phyloP scores from a whole-genome alignment of 768 basidiomycete genomes.

The Fistulinella prunicolor region DNA sequence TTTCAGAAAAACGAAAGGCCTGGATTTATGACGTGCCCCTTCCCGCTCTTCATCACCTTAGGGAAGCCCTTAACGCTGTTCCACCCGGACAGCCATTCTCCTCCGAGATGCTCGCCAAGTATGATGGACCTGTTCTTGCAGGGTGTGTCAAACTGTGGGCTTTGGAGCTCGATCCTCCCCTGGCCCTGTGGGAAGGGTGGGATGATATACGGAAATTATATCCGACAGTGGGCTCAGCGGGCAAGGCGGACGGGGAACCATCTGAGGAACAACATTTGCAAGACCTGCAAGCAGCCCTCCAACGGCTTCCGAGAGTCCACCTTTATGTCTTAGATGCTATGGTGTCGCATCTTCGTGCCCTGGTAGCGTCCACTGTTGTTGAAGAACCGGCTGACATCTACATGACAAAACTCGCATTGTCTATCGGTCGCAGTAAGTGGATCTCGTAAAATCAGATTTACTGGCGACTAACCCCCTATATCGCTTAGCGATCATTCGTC shows the following conservation, averaged over 20 bases:
- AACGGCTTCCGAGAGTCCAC: constrained; percentile 73
- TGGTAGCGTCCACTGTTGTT: constrained; percentile 64
- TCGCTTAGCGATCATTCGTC: constrained; percentile 68
- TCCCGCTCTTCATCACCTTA: constrained; percentile 76
- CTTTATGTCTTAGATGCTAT: constrained; percentile 77
- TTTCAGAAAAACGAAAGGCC: constrained; percentile 73
- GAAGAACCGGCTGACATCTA: constrained; percentile 80
- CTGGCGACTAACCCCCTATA: constrained; percentile 1
- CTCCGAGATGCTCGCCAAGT: constrained; percentile 59
- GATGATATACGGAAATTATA: constrained; percentile 89
- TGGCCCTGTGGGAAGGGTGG: constrained; percentile 86
- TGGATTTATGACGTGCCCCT: constrained; percentile 97
- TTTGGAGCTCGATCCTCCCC: constrained; percentile 87
- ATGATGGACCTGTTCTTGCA: constrained; percentile 86
- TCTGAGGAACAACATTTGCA: constrained; percentile 60
- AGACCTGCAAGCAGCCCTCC: constrained; percentile 59
- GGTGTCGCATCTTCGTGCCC: constrained; percentile 68
- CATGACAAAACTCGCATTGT: constrained; percentile 82
- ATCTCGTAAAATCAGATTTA: neutral
- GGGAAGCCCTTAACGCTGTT: constrained; percentile 79
- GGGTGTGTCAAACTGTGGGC: constrained; percentile 84
- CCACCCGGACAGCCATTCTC: constrained; percentile 47
- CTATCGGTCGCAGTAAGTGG: constrained; percentile 77
- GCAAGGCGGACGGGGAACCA: constrained; percentile 49
- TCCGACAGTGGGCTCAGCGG: constrained; percentile 62